Conservation (phyloP, 768 basidiomycete species). For the Auricularia cornea region DNA sequence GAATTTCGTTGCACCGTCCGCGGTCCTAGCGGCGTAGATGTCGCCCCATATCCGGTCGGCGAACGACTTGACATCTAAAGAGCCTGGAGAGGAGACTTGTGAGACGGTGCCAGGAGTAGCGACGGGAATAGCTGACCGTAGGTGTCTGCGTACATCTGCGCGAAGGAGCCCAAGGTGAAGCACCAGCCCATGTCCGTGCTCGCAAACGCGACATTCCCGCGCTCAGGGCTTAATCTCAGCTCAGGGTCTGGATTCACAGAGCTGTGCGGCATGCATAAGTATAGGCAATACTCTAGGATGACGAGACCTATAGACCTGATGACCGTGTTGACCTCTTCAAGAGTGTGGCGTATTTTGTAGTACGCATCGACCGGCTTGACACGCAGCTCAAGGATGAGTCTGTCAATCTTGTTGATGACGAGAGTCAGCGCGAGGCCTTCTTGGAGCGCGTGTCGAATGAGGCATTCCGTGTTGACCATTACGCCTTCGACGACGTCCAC, state of each 20-base stretch:
- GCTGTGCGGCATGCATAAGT: slow-evolving; percentile 26
- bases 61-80: slow-evolving; percentile 76
- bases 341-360: slow-evolving; percentile 98
- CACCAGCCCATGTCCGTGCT: slow-evolving; percentile 98
- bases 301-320: slow-evolving; percentile 55
- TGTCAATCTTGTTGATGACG: slow-evolving; percentile 96
- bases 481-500: slow-evolving; percentile 99
- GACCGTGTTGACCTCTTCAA: slow-evolving; percentile 95
- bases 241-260: slow-evolving; percentile 84
- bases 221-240: slow-evolving; percentile 84
- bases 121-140: slow-evolving; percentile 55
- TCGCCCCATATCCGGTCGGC: slow-evolving; percentile 95
- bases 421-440: slow-evolving; percentile 85
- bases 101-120: neutral
- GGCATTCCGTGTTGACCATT: slow-evolving; percentile 87
- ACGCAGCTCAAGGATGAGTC: slow-evolving; percentile 91
- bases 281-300: neutral
- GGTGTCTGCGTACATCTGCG: slow-evolving; percentile 91
- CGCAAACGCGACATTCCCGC: slow-evolving; percentile 94
- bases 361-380: slow-evolving; percentile 95
- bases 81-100: slow-evolving; percentile 34
- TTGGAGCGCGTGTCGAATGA: slow-evolving; percentile 83
- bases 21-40: slow-evolving; percentile 63
- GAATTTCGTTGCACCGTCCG: slow-evolving; percentile 78
- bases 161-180: slow-evolving; percentile 90